Evolutionary conservation across 2,329 filamentous ascomycete species (phyloP).

Genomic region (Fusarium tricinctum): DNA sequence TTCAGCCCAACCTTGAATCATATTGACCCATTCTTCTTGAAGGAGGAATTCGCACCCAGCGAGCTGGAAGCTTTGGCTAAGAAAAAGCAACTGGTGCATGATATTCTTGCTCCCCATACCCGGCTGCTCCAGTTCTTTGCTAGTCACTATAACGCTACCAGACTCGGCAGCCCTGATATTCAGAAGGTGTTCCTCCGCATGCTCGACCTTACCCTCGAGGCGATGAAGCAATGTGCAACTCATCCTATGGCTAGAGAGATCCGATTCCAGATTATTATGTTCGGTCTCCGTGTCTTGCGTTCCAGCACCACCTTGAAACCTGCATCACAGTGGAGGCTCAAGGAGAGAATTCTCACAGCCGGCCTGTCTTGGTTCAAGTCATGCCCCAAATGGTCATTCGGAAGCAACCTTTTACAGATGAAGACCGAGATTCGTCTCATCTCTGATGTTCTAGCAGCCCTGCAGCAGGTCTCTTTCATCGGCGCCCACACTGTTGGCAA

Average conservation of each 20-base stretch:
- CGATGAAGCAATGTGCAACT: slow-evolving; percentile 76
- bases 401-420: slow-evolving; percentile 91
- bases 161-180: slow-evolving; percentile 85
- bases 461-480: slow-evolving; percentile 75
- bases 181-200: slow-evolving; percentile 86
- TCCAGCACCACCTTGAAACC: slow-evolving; percentile 76
- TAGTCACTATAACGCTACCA: slow-evolving; percentile 94
- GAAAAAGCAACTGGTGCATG: slow-evolving; percentile 83
- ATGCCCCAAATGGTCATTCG: slow-evolving; percentile 92
- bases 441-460: slow-evolving; percentile 76
- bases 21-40: slow-evolving; percentile 89
- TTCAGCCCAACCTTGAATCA: slow-evolving; percentile 82
- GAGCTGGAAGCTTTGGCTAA: slow-evolving; percentile 81
- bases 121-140: slow-evolving; percentile 88
- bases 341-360: slow-evolving; percentile 89
- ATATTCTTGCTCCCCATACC: slow-evolving; percentile 87
- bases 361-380: slow-evolving; percentile 90
- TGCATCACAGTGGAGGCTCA: slow-evolving; percentile 81
- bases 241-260: slow-evolving; percentile 93
- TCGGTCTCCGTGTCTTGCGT: slow-evolving; percentile 82
- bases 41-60: slow-evolving; percentile 92
- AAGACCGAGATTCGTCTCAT: slow-evolving; percentile 92
- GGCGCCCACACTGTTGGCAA: slow-evolving; percentile 66
- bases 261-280: slow-evolving; percentile 89
- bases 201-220: slow-evolving; percentile 82